These are phyloP conservation scores for Phialophora chinensis DNA, from an alignment of 2,329 filamentous ascomycete genomes.

Conservation along the genomic window DNA sequence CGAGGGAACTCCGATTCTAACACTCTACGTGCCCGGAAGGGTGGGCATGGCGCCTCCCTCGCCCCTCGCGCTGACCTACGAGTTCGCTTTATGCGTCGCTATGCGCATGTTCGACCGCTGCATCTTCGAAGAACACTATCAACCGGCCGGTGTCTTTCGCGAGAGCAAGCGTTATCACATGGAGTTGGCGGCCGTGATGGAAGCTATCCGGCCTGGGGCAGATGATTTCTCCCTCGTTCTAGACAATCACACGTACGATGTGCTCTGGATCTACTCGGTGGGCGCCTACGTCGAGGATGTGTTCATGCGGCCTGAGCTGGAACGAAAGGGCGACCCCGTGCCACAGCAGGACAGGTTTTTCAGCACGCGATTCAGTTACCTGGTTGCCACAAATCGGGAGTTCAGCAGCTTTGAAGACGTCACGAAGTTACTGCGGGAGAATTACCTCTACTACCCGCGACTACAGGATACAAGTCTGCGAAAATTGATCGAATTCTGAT, in stretches of 20 bases:
- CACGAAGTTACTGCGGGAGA: slow-evolving; percentile 10
- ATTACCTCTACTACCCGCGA: slow-evolving; percentile 12
- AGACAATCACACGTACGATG: neutral
- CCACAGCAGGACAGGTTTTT: slow-evolving; percentile 2
- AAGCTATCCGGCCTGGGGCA: slow-evolving; percentile 5
- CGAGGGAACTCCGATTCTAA: neutral
- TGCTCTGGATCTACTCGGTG: slow-evolving; percentile 16
- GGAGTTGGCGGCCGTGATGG: slow-evolving; percentile 13
- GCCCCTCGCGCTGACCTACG: neutral
- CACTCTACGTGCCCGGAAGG: neutral
- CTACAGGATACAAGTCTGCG: slow-evolving; percentile 11
- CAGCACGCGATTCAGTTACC: slow-evolving; percentile 9
- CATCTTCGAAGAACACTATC: slow-evolving; percentile 18
- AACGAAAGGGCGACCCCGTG: slow-evolving; percentile 6
- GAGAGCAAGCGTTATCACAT: slow-evolving; percentile 13
- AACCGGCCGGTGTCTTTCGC: slow-evolving; percentile 10
- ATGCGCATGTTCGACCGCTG: slow-evolving; percentile 15
- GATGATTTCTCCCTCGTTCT: slow-evolving; percentile 10
- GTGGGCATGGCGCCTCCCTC: neutral
- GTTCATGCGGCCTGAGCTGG: slow-evolving; percentile 8
- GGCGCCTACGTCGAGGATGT: slow-evolving; percentile 14
- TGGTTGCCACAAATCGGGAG: slow-evolving; percentile 13
- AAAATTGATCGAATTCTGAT: slow-evolving; percentile 15
- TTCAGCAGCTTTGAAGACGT: slow-evolving; percentile 15
- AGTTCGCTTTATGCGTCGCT: slow-evolving; percentile 11